Conservation (phyloP, 768 basidiomycete genomes). For the Rubroboletus satanas region DNA sequence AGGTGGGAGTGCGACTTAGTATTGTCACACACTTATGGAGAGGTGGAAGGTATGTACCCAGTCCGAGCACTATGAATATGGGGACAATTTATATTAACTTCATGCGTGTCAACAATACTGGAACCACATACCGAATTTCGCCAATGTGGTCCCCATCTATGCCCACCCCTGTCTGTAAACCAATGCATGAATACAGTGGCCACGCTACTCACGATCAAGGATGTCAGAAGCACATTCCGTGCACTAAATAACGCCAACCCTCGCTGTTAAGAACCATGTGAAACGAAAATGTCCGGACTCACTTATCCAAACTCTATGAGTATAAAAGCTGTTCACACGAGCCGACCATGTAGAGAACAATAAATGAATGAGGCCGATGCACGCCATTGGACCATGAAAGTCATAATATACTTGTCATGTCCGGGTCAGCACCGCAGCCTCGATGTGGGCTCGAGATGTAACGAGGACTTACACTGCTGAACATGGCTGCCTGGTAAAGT, state of each 20-base stretch:
- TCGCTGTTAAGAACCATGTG: background rate
- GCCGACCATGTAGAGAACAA: background rate
- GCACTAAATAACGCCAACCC: background rate
- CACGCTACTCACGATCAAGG: slow-evolving; percentile 3
- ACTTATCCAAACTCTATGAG: slow-evolving; percentile 16
- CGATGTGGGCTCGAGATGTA: too few relatives aligned
- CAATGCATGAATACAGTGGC: background rate
- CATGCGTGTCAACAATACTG: too few relatives aligned
- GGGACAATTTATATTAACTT: background rate
- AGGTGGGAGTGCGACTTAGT: background rate
- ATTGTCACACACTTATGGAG: background rate
- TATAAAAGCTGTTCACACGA: slow-evolving; percentile 4
- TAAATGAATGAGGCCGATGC: background rate
- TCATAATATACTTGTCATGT: background rate
- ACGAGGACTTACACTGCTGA: background rate
- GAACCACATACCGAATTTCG: slow-evolving; percentile 1
- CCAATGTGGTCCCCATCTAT: background rate
- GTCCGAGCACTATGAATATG: background rate
- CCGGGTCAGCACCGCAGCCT: background rate
- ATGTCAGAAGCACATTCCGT: background rate
- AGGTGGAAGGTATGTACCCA: background rate
- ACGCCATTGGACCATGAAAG: slow-evolving; percentile 11
- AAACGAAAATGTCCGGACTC: background rate
- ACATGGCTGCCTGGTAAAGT: background rate
- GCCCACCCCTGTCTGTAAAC: background rate